Evolutionary conservation across 1,284 basidiomycete species (phyloP), one percentile per base, ranked within the genome.

Genomic region (Trametes polyzona): DNA sequence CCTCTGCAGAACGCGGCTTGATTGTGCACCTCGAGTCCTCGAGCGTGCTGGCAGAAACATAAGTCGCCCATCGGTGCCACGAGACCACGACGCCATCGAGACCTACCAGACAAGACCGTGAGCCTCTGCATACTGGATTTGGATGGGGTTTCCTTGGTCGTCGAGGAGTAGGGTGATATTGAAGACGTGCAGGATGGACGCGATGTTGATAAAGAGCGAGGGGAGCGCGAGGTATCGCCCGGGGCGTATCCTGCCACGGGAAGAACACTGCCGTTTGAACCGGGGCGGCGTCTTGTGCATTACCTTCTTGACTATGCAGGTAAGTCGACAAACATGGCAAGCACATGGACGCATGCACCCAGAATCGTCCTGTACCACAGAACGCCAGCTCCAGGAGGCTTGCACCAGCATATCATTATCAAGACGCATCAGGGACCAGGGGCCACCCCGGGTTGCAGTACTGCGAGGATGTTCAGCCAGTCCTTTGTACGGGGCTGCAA

Each of bases 11-110:
- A 8, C 62, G 62, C 16, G 59, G 64, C 14, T 49, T 52, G 21
- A 65, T 46, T n/a, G 37, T 39, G 48, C 61, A 65, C 16, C 59
- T 44, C 29, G 55, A 58, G 16, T 57, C 49, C 35, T 55, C 49
- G 4, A 55, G 43, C 11, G 17, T 8, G 2, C 30, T 47, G 30
- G 14, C n/a, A 29, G 12, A 27, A 9, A 27, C 14, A 29, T 16
- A 5, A 43, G 16, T 4, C 3, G 3, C 11, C 19, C 2, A 55
- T 55, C 23, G 29, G 57, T 55, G 52, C 30, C 4, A 52, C 9
- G 5, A 57, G 14, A 21, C 47, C 47, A 17, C 26, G 17, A 1
- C 11, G 12, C 23, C 5, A 7, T 5, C 16, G 16, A 9, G 17
- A 16, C 32, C 3, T 2, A 48, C 35, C 24, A 43, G 5, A 48